A percentile compares a stretch with the other conserved stretches of the same genome.
phyloP scores from a whole-genome alignment of 2,329 filamentous ascomycete species.

The Microdochium paspali region DNA sequence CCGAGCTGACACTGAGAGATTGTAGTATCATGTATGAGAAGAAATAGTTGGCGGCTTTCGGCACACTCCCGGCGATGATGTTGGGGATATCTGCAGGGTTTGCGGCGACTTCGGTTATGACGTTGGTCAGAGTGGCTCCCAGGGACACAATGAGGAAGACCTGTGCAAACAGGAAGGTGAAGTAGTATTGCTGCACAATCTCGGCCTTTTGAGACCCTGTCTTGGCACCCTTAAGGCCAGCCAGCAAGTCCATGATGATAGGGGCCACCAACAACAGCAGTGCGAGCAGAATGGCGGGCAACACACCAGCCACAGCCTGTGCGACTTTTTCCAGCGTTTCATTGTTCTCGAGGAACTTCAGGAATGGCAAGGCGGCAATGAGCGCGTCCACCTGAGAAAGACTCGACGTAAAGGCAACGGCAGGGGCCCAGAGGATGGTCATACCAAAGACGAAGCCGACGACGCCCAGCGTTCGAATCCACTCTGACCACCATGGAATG shows the following conservation, averaged over 20 bases:
- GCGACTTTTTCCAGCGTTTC: conserved; percentile 50
- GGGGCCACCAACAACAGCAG: conserved; percentile 76
- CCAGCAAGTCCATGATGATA: conserved; percentile 65
- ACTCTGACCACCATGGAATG: conserved; percentile 87
- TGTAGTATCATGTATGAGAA: conserved; percentile 98
- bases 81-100: conserved; percentile 60
- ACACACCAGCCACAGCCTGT: conserved; percentile 67
- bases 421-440: conserved; percentile 82
- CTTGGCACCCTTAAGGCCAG: conserved; percentile 66
- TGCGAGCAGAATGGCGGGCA: conserved; percentile 69
- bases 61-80: conserved; percentile 69
- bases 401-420: conserved; percentile 78
- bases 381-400: conserved; percentile 69
- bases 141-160: conserved; percentile 90
- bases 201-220: conserved; percentile 72
- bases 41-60: conserved; percentile 89
- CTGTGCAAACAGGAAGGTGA: conserved; percentile 88
- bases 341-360: conserved; percentile 58
- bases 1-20: conserved; percentile 81
- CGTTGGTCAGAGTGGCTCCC: conserved; percentile 57
- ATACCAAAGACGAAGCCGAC: conserved; percentile 60
- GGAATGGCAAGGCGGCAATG: conserved; percentile 55
- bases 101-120: conserved; percentile 45
- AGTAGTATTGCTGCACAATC: conserved; percentile 88
- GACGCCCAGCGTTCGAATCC: conserved; percentile 60